Percentiles rank a stretch among this genome's conserved stretches.
These are phyloP conservation scores for Strigomonas galati DNA, from an alignment of 208 protist species.

Conservation along the genomic window DNA sequence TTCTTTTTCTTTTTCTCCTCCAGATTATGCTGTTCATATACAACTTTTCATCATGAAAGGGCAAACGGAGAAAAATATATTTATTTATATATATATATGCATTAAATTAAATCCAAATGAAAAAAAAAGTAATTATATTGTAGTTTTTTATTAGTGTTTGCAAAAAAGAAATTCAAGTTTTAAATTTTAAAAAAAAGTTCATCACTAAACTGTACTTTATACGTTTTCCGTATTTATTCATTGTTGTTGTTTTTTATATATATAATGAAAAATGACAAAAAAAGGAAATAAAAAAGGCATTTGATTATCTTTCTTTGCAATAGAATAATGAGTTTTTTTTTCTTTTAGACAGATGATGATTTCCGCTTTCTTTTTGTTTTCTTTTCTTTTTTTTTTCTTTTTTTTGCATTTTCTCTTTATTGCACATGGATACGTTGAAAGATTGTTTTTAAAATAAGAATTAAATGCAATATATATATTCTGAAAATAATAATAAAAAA, in stretches of 20 bases:
- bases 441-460: too few relatives aligned
- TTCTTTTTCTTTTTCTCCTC: background rate
- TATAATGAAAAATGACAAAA: background rate
- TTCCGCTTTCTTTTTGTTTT: conserved; percentile 13
- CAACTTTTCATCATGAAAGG: too few relatives aligned
- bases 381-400: background rate
- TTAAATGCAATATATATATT: too few relatives aligned
- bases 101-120: background rate
- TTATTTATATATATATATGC: background rate
- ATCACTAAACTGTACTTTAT: background rate
- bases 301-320: too few relatives aligned
- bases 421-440: too few relatives aligned
- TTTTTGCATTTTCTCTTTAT: conserved; percentile 7
- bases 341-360: background rate
- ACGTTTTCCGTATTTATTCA: background rate
- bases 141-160: conserved; percentile 17
- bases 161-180: conserved; percentile 1
- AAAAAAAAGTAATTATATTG: conserved; percentile 5
- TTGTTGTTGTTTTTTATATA: conserved; percentile 1
- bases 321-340: background rate
- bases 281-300: background rate
- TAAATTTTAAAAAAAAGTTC: background rate
- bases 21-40: too few relatives aligned
- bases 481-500: too few relatives aligned
- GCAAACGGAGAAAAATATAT: too few relatives aligned